A percentile compares a stretch with the other conserved stretches of the same genome.
Evolutionary conservation across 148 eudicot genomes (phyloP).

Genomic region (Chenopodium berlandieri): DNA sequence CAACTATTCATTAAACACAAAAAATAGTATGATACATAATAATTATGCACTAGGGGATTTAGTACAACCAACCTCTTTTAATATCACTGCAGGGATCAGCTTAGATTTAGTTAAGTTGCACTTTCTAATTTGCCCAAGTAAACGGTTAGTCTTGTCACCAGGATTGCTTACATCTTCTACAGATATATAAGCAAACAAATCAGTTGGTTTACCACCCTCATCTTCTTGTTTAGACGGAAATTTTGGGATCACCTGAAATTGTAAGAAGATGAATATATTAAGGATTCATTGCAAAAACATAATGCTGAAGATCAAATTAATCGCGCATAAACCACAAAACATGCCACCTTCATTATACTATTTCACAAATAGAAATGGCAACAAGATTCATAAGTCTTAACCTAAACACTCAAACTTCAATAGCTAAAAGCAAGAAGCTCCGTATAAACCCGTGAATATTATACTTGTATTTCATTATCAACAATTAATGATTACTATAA

Average conservation of each 20-base stretch:
- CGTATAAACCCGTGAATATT: neutral
- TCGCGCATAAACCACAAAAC: neutral
- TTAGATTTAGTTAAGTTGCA: constrained; percentile 65
- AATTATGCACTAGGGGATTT: neutral
- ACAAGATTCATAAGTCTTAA: neutral
- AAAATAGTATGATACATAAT: constrained; percentile 1
- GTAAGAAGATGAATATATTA: neutral
- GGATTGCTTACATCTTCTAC: constrained; percentile 36
- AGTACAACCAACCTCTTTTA: constrained; percentile 61
- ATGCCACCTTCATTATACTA: neutral
- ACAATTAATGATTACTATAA: neutral
- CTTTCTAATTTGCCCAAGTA: constrained; percentile 52
- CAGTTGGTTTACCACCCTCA: constrained; percentile 34
- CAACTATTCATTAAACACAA: neutral
- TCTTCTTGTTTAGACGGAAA: constrained; percentile 35
- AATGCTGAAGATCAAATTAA: too few relatives aligned
- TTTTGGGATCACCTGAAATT: constrained; percentile 68
- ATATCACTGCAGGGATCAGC: constrained; percentile 39
- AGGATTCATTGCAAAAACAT: neutral
- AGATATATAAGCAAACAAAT: constrained; percentile 67
- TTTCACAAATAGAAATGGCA: neutral
- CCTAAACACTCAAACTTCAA: neutral
- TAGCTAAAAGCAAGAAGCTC: neutral
- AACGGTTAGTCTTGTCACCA: constrained; percentile 26
- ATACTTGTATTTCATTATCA: neutral